These are phyloP conservation scores for Cladophialophora chaetospira DNA, from an alignment of 2,329 filamentous ascomycete species.

Conservation along the genomic window DNA sequence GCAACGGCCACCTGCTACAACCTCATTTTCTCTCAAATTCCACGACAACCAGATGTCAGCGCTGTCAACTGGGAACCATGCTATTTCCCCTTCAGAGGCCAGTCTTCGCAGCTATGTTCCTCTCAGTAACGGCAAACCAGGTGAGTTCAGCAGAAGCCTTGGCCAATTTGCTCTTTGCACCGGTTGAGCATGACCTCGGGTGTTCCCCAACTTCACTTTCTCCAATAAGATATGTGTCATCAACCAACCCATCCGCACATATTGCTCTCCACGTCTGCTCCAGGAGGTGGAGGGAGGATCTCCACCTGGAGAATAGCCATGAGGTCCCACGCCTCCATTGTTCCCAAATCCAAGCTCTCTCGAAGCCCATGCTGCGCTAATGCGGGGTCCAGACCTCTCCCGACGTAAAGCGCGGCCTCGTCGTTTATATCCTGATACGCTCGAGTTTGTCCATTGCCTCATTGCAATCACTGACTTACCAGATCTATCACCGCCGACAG, in stretches of 20 bases:
- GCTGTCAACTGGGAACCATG: too few species aligned
- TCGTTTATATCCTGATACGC: neutral
- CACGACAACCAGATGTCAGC: too few species aligned
- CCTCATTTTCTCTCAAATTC: too few species aligned
- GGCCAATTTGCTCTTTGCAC: neutral
- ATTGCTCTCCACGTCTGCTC: slow-evolving; percentile 2
- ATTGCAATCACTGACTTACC: neutral
- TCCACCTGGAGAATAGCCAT: neutral
- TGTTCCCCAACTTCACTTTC: slow-evolving; percentile 1
- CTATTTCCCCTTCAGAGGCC: too few species aligned
- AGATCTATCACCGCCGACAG: neutral
- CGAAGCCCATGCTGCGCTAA: neutral
- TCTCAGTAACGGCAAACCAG: too few species aligned
- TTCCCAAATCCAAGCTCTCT: neutral
- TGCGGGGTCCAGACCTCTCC: neutral
- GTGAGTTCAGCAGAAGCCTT: too few species aligned
- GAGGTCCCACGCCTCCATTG: slow-evolving; percentile 5
- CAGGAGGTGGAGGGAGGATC: slow-evolving; percentile 5
- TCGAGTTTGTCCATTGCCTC: neutral
- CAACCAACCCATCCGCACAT: too few species aligned
- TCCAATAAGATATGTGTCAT: neutral
- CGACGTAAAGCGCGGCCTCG: neutral
- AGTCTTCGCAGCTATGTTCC: too few species aligned
- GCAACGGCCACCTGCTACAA: too few species aligned
- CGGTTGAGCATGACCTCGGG: neutral